A percentile compares a stretch with the other conserved stretches of the same genome.
These are phyloP conservation scores for Spergularia marina DNA, from an alignment of 148 eudicot genomes.

Conservation along the genomic window DNA sequence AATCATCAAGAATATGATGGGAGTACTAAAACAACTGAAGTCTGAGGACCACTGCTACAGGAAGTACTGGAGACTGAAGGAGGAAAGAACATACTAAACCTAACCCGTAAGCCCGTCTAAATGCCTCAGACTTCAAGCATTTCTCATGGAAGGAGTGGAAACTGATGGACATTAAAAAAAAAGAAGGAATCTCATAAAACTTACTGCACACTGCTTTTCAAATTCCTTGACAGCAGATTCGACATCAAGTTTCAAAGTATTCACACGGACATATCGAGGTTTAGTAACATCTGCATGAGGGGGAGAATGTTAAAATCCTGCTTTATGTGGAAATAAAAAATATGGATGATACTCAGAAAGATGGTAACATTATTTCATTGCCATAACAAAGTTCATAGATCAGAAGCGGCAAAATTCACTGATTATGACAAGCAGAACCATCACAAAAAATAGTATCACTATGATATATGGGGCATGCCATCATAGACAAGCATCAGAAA, in stretches of 20 bases:
- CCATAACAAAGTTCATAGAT: background rate
- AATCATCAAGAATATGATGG: conserved; percentile 9
- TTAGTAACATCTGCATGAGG: conserved; percentile 55
- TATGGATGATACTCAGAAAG: no score
- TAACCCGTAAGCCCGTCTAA: background rate
- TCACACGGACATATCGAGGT: conserved; percentile 94
- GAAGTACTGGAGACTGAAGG: conserved; percentile 5
- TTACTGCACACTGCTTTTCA: conserved; percentile 52
- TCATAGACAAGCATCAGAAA: background rate
- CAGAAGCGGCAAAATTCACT: background rate
- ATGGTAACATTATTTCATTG: background rate
- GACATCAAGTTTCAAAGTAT: conserved; percentile 74
- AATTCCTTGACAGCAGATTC: conserved; percentile 57
- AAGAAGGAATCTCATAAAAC: background rate
- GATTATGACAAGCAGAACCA: background rate
- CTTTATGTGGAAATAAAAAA: background rate
- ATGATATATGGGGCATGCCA: background rate
- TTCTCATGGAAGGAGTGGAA: background rate
- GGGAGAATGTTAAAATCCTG: background rate
- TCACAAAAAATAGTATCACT: background rate
- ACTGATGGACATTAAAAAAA: background rate
- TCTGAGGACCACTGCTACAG: background rate
- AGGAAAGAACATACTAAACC: background rate
- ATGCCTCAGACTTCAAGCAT: conserved; percentile 1
- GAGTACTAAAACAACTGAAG: background rate